Base-by-base conservation (phyloP, 1,284 basidiomycete genomes). In the Sphagnurus paluster region DNA sequence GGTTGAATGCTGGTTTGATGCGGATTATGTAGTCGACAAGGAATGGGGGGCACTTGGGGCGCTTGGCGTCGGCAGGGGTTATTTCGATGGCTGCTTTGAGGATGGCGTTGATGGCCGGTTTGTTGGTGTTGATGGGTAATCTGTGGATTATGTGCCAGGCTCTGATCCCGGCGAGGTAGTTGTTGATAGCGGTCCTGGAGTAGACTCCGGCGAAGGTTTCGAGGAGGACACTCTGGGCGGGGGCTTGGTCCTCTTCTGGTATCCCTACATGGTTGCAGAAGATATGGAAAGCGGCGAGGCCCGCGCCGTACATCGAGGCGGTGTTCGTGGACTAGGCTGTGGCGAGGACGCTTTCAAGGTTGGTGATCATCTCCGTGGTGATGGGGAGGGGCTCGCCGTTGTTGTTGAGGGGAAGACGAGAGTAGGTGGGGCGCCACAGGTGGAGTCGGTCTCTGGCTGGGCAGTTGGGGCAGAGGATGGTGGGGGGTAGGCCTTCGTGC, bases 101-200 rank as follows among this genome's bases (percentile, higher is more conserved):
- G 4, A 34, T 34, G 14, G 13, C 5, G n/a, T 34, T 19, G 3
- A 34, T 8, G 8, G 17, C 33, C 8, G 17, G 7, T 3, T 34
- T 8, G 33, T 64, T 49, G 4, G 62, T 42, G 0, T 7, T 1
- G 69, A 69, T 73, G 0, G 14, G 8, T 0, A 56, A 26, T 0
- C 65, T 54, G 44, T 75, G 71, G 0, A 72, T 36, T 0, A 62
- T 52, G 48, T 72, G 70, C 69, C 69, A 71, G 0, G 69, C 69
- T 0, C 53, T 34, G 0, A 73, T 29, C 0, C 56, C 65, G 0
- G 49, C 52, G 0, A 62, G 10, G 23, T 69, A 73, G 50, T 69
- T 70, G 10, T 19, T n/a, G 2, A 59, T 46, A n/a, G 58, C 52
- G 13, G 19, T 38, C 0, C 46, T 52, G 2, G 54, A 28, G 29